phyloP scores from a whole-genome alignment of 441 rosid species.

The Gossypium lobatum region DNA sequence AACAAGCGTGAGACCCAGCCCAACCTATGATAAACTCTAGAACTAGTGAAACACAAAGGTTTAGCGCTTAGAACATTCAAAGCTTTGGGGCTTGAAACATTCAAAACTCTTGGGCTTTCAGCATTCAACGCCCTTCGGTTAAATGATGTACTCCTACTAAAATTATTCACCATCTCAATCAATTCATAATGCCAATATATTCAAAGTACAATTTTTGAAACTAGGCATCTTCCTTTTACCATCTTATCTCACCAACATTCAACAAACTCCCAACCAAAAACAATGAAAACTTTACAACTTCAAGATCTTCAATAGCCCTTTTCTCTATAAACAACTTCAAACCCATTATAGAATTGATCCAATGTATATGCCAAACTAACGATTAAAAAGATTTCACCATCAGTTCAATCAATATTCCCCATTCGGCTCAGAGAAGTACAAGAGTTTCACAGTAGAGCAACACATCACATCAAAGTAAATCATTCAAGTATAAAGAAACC shows the following conservation, averaged over 20 bases:
- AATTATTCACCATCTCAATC: constrained; percentile 47
- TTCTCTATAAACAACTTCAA: constrained; percentile 12
- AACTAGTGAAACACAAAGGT: constrained; percentile 32
- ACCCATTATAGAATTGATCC: constrained; percentile 13
- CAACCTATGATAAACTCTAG: constrained; percentile 28
- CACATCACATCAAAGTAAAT: neutral
- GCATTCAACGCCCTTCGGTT: constrained; percentile 45
- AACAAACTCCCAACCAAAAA: constrained; percentile 12
- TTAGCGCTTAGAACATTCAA: constrained; percentile 35
- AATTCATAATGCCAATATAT: constrained; percentile 22
- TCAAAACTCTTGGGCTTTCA: constrained; percentile 26
- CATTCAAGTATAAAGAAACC: constrained; percentile 8
- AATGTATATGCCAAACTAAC: constrained; percentile 6
- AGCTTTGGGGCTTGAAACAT: constrained; percentile 27
- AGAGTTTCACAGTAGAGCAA: neutral
- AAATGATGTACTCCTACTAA: constrained; percentile 50
- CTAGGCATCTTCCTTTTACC: constrained; percentile 9
- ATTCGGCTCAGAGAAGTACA: constrained; percentile 7
- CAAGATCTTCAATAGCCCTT: constrained; percentile 14
- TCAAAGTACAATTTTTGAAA: constrained; percentile 11
- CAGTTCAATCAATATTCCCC: constrained; percentile 10
- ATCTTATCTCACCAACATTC: constrained; percentile 4
- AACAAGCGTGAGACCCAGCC: constrained; percentile 40
- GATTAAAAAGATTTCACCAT: constrained; percentile 8
- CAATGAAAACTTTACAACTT: neutral